Evolutionary conservation across 2,329 filamentous ascomycete genomes (phyloP).

Genomic region (Graphilbum ipis-grandicollis): DNA sequence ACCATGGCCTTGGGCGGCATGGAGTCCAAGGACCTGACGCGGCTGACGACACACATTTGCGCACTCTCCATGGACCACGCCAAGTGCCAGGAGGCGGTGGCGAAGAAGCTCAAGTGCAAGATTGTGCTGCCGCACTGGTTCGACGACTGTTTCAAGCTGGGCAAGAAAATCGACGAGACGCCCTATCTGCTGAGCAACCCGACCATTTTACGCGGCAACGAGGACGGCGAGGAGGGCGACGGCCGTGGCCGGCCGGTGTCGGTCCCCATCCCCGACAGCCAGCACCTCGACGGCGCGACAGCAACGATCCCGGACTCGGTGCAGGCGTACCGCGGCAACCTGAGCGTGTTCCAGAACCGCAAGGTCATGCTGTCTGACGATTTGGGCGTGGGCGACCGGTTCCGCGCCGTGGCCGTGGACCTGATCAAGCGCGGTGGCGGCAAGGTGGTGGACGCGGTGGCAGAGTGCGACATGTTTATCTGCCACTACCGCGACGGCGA

Average conservation of each 20-base stretch:
- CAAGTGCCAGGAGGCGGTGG: conserved; percentile 45
- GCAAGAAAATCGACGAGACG: conserved; percentile 73
- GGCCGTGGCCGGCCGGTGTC: conserved; percentile 18
- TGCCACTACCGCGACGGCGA: conserved; percentile 73
- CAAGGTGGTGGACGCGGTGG: conserved; percentile 42
- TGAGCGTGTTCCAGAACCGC: conserved; percentile 61
- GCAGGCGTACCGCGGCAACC: conserved; percentile 24
- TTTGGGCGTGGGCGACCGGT: conserved; percentile 48
- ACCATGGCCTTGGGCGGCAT: conserved; percentile 79
- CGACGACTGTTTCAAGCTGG: conserved; percentile 86
- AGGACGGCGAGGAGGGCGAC: conserved; percentile 13
- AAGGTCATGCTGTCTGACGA: conserved; percentile 63
- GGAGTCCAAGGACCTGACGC: conserved; percentile 54
- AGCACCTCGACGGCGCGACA: conserved; percentile 51
- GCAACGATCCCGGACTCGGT: conserved; percentile 24
- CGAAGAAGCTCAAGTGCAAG: conserved; percentile 54
- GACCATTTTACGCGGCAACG: conserved; percentile 70
- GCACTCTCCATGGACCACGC: conserved; percentile 59
- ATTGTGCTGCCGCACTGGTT: conserved; percentile 96
- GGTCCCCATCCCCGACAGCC: conserved; percentile 30
- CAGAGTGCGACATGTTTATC: conserved; percentile 65
- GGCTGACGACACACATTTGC: conserved; percentile 74
- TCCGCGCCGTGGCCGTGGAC: conserved; percentile 48
- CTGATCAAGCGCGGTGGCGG: conserved; percentile 61
- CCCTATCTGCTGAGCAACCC: conserved; percentile 79